These are phyloP conservation scores for Nemania sp. DNA, from an alignment of 2,329 filamentous ascomycete genomes.

Conservation along the genomic window DNA sequence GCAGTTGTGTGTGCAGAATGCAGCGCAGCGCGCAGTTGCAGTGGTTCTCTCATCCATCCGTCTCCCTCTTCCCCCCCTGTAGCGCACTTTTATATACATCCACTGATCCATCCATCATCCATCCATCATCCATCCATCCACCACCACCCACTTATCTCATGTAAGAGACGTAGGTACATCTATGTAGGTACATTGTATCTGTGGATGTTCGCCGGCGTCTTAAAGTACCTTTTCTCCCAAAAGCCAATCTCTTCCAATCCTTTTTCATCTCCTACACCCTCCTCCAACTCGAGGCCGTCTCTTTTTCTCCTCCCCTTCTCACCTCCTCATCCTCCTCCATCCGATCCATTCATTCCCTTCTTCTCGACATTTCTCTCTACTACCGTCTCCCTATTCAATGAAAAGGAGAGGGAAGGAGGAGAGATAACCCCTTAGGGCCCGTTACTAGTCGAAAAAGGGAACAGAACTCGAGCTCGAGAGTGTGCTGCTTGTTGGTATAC, in stretches of 20 bases:
- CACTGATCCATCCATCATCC: constrained; percentile 4
- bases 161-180: constrained; percentile 28
- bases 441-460: constrained; percentile 45
- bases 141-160: constrained; percentile 25
- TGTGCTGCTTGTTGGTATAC: constrained; percentile 35
- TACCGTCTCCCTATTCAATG: constrained; percentile 58
- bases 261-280: constrained; percentile 66
- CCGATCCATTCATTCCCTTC: constrained; percentile 67
- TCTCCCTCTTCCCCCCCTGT: constrained; percentile 14
- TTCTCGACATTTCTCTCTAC: constrained; percentile 54
- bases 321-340: constrained; percentile 53
- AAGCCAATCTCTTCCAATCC: constrained; percentile 66
- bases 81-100: constrained; percentile 25
- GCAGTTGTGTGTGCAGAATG: constrained; percentile 35
- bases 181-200: constrained; percentile 39
- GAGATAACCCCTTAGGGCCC: constrained; percentile 47
- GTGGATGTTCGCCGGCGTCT: constrained; percentile 51
- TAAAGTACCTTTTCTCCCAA: constrained; percentile 55
- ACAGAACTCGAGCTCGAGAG: constrained; percentile 44
- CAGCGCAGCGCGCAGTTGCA: constrained; percentile 24
- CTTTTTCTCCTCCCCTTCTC: constrained; percentile 50
- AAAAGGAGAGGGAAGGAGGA: constrained; percentile 52
- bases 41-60: constrained; percentile 34
- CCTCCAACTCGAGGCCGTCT: constrained; percentile 62
- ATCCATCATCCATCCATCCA: constrained; percentile 20